Conservation (phyloP, 2,329 filamentous ascomycete species). For the Grosmannia serpens region DNA sequence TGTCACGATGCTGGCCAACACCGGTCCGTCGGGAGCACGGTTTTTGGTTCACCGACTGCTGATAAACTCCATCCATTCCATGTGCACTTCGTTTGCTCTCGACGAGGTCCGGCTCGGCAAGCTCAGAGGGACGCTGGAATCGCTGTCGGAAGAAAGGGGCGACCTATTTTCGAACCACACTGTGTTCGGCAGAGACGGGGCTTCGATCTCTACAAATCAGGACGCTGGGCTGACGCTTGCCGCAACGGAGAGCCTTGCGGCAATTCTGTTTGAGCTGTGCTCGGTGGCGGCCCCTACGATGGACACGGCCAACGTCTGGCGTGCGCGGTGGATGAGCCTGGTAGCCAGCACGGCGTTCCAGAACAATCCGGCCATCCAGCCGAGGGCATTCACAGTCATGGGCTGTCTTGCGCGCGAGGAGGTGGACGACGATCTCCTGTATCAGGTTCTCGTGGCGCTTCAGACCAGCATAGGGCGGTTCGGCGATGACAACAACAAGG, state of each 20-base stretch:
- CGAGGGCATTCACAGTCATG: constrained; percentile 59
- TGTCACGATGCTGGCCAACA: constrained; percentile 60
- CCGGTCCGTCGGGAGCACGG: constrained; percentile 44
- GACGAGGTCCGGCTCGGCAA: constrained; percentile 48
- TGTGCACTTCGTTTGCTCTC: constrained; percentile 52
- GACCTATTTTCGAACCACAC: constrained; percentile 44
- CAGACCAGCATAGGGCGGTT: constrained; percentile 54
- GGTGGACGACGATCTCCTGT: constrained; percentile 59
- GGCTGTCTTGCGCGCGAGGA: constrained; percentile 60
- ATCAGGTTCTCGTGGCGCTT: constrained; percentile 58
- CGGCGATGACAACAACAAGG: constrained; percentile 40
- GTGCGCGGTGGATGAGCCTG: constrained; percentile 62
- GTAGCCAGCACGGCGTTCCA: constrained; percentile 63
- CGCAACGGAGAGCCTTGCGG: constrained; percentile 50
- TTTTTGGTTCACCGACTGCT: constrained; percentile 50
- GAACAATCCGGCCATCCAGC: constrained; percentile 60
- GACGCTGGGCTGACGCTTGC: constrained; percentile 39
- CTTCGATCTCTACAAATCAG: constrained; percentile 41
- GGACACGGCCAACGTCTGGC: constrained; percentile 57
- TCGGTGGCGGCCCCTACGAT: constrained; percentile 50
- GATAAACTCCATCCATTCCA: constrained; percentile 56
- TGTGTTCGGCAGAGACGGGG: constrained; percentile 36
- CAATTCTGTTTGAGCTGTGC: constrained; percentile 52
- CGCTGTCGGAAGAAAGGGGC: constrained; percentile 46
- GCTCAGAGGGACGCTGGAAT: constrained; percentile 43